These are phyloP conservation scores for Wickerhamiella slavikovae DNA, from an alignment of 805 yeast species.

Conservation along the genomic window DNA sequence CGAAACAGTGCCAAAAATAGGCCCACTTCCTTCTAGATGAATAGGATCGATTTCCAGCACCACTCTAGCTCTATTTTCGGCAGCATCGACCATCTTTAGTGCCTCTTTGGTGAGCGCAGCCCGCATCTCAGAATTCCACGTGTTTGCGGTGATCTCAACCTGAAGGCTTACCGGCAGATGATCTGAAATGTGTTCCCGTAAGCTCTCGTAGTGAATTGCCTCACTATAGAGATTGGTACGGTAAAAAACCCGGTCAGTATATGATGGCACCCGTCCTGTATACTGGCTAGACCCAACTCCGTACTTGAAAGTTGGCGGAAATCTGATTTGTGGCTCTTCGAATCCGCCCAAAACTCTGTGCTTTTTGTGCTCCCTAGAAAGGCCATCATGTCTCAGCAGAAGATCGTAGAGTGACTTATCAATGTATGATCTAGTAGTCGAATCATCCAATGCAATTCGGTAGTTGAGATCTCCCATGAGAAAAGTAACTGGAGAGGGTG, in stretches of 20 bases:
- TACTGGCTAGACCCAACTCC: conserved; percentile 11
- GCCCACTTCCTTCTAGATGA: conserved; percentile 15
- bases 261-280: conserved; percentile 28
- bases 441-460: conserved; percentile 25
- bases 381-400: conserved; percentile 25
- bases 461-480: conserved; percentile 38
- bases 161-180: conserved; percentile 33
- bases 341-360: conserved; percentile 25
- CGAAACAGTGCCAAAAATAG: conserved; percentile 9
- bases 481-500: conserved; percentile 11
- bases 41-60: conserved; percentile 21
- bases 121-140: conserved; percentile 22
- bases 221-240: conserved; percentile 12
- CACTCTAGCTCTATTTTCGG: conserved; percentile 26
- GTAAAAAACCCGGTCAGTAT: conserved; percentile 35
- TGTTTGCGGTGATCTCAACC: conserved; percentile 15
- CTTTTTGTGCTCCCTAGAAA: conserved; percentile 18
- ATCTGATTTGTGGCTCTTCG: conserved; percentile 26
- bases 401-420: conserved; percentile 16
- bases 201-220: conserved; percentile 9
- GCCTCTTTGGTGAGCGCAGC: conserved; percentile 20
- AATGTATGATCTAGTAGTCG: conserved; percentile 15
- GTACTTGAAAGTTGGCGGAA: conserved; percentile 37
- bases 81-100: conserved; percentile 22
- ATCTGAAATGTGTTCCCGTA: conserved; percentile 24